Evolutionary conservation across 106 monocot genomes (phyloP).

Genomic region (Xerophyta viscosa): DNA sequence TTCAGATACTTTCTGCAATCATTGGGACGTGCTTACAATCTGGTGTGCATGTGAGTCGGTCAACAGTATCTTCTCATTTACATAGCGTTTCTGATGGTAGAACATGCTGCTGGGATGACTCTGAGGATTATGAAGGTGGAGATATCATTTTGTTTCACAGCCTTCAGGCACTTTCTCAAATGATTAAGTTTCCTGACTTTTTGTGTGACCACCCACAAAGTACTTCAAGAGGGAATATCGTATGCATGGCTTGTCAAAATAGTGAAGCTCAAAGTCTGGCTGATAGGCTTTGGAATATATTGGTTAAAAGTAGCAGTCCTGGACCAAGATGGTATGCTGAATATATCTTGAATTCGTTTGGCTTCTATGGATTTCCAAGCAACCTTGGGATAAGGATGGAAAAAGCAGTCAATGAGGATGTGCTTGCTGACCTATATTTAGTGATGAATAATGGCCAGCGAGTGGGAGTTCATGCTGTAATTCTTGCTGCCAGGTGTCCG

Average conservation of each 20-base stretch:
- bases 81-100: constrained; percentile 22
- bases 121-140: constrained; percentile 33
- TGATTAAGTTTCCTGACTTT: constrained; percentile 24
- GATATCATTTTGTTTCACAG: constrained; percentile 56
- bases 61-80: constrained; percentile 37
- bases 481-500: constrained; percentile 58
- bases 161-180: constrained; percentile 66
- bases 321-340: constrained; percentile 46
- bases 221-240: constrained; percentile 4
- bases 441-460: constrained; percentile 31
- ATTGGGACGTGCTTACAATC: constrained; percentile 42
- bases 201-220: constrained; percentile 14
- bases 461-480: constrained; percentile 45
- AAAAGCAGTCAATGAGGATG: constrained; percentile 33
- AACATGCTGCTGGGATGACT: constrained; percentile 49
- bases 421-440: constrained; percentile 60
- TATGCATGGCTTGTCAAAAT: constrained; percentile 7
- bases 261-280: constrained; percentile 20
- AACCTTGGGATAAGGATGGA: constrained; percentile 51
- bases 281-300: constrained; percentile 28
- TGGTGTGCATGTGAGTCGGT: constrained; percentile 34
- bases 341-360: constrained; percentile 60
- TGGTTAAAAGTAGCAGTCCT: constrained; percentile 19
- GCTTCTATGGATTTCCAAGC: constrained; percentile 57
- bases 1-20: constrained; percentile 29